These are phyloP conservation scores for Suillus decipiens DNA, from an alignment of 768 basidiomycete genomes.

Conservation along the genomic window DNA sequence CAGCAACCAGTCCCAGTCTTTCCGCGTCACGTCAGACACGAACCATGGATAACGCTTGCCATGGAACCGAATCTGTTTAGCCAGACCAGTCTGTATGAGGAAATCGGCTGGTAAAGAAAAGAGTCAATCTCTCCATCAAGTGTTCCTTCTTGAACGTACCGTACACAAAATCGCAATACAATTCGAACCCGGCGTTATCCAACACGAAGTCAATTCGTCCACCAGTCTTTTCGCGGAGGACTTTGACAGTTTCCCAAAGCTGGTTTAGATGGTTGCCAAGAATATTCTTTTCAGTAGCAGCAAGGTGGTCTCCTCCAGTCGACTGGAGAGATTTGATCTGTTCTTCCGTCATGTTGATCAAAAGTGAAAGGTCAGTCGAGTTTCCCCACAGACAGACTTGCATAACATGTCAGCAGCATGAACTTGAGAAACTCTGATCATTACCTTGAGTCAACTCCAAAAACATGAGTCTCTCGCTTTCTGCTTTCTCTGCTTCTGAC, in stretches of 20 bases:
- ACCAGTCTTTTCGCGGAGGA: slow-evolving; percentile 66
- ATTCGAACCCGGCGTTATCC: slow-evolving; percentile 83
- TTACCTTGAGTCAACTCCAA: slow-evolving; percentile 87
- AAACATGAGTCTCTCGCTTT: slow-evolving; percentile 85
- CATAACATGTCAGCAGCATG: slow-evolving; percentile 6
- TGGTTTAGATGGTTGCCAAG: slow-evolving; percentile 78
- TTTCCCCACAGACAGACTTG: slow-evolving; percentile 96
- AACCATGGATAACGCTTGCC: slow-evolving; percentile 97
- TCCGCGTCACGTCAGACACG: slow-evolving; percentile 89
- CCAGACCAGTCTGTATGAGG: slow-evolving; percentile 87
- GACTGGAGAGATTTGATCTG: slow-evolving; percentile 97
- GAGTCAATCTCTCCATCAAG: slow-evolving; percentile 9
- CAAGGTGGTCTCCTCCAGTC: slow-evolving; percentile 93
- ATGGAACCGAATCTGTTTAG: slow-evolving; percentile 86
- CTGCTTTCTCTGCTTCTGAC: slow-evolving; percentile 54
- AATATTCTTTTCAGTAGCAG: slow-evolving; percentile 95
- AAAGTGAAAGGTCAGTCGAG: slow-evolving; percentile 90
- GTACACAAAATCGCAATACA: slow-evolving; percentile 87
- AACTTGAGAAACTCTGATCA: slow-evolving; percentile 19
- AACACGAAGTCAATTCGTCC: slow-evolving; percentile 81
- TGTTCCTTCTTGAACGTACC: slow-evolving; percentile 45
- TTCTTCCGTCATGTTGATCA: slow-evolving; percentile 98
- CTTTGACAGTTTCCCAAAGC: slow-evolving; percentile 75
- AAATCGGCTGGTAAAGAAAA: slow-evolving; percentile 74
- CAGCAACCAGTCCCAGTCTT: slow-evolving; percentile 92